These are phyloP conservation scores for Alternaria arbusti DNA, from an alignment of 2,329 filamentous ascomycete genomes.

Conservation along the genomic window DNA sequence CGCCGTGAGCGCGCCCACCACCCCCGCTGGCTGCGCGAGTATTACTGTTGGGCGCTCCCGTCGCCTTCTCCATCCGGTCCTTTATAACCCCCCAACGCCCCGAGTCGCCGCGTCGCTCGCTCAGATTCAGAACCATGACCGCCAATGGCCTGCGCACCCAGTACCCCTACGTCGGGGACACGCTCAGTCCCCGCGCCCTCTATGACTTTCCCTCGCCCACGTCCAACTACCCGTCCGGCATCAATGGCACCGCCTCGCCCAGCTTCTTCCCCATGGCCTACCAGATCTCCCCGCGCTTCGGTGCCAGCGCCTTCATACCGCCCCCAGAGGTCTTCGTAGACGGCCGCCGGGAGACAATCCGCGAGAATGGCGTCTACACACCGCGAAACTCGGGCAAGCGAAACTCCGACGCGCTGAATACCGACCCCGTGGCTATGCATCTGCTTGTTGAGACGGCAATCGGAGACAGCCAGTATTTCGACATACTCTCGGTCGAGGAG, in stretches of 20 bases:
- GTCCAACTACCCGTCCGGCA: constrained; percentile 46
- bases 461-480: constrained; percentile 82
- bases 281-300: constrained; percentile 46
- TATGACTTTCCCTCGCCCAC: constrained; percentile 49
- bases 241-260: constrained; percentile 37
- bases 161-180: constrained; percentile 41
- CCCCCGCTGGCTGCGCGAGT: constrained; percentile 34
- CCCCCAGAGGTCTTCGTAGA: constrained; percentile 48
- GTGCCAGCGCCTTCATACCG: constrained; percentile 46
- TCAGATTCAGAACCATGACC: constrained; percentile 30
- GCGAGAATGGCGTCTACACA: constrained; percentile 35
- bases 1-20: constrained; percentile 35
- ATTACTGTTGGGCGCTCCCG: constrained; percentile 30
- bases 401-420: constrained; percentile 43
- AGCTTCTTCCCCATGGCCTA: constrained; percentile 47
- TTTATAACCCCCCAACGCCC: constrained; percentile 29
- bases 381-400: constrained; percentile 39
- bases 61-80: constrained; percentile 27
- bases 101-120: constrained; percentile 12
- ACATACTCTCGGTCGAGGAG: constrained; percentile 88
- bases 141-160: constrained; percentile 45
- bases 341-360: constrained; percentile 33
- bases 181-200: constrained; percentile 39
- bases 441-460: constrained; percentile 92
- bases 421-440: constrained; percentile 79